A percentile compares a stretch with the other conserved stretches of the same genome.
Conservation (phyloP, 2,329 filamentous ascomycete species). For the Sclerotinia nivalis region DNA sequence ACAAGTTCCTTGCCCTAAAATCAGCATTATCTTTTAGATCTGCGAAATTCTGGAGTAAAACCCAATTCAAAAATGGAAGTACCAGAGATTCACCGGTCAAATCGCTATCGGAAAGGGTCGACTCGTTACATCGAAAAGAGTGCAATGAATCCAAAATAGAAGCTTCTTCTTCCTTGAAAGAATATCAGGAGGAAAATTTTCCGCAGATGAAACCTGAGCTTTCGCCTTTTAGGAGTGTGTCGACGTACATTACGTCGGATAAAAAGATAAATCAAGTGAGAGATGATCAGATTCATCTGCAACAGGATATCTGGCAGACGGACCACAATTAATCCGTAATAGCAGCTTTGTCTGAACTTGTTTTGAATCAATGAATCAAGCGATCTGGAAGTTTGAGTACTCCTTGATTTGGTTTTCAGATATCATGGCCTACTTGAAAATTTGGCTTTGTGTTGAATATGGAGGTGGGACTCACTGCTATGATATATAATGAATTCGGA, state of each 20-base stretch:
- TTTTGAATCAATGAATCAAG: too few species aligned
- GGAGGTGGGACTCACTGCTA: too few species aligned
- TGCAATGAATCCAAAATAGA: too few species aligned
- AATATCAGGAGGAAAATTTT: not conserved
- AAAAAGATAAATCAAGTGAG: not conserved
- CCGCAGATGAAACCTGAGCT: not conserved
- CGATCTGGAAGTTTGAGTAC: too few species aligned
- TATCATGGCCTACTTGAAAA: too few species aligned
- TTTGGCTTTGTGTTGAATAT: too few species aligned
- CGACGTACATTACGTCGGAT: not conserved
- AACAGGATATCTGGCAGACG: not conserved
- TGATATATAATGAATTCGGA: too few species aligned
- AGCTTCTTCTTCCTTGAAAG: not conserved
- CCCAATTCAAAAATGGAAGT: not conserved
- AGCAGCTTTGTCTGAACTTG: too few species aligned
- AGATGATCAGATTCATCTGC: not conserved
- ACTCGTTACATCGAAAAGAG: not conserved
- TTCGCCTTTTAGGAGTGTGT: not conserved
- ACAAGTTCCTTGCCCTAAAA: not conserved
- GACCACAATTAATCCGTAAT: not conserved
- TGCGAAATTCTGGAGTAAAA: not conserved
- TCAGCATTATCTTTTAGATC: not conserved
- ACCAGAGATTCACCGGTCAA: not conserved
- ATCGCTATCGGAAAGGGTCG: not conserved
- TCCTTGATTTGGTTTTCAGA: too few species aligned